Base-by-base conservation (phyloP, 106 monocot genomes). In the Chionographis japonica region DNA sequence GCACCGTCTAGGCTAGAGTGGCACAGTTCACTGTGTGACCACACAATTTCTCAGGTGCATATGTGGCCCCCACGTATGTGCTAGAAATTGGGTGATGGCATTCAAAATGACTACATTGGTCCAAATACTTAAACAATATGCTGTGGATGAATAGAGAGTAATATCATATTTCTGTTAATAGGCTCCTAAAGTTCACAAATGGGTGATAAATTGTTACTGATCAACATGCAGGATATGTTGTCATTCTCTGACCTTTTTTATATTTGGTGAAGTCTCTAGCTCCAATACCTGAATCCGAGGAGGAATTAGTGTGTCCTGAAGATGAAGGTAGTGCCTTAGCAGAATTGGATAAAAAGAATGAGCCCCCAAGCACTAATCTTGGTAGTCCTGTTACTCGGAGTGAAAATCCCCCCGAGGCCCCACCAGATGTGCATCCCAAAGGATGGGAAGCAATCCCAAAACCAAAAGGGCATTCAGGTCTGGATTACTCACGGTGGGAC, bases 401-500 rank as follows among this genome's bases (percentile, higher is more conserved):
- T 56, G 56, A 58, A 36, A 74, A 78, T 50, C 27, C 27, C 27
- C 54, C 8, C 12, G 54, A 77, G 43, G 6, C 62, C 71, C 14
- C 54, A 36, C 15, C 59, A 62, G 61, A 63, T 56, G 43, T 39
- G 43, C 58, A 53, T 65, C 20, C 79, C 14, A 78, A 73, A 74
- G 82, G 84, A 69, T 85, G 84, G 89, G 83, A 83, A 73, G 54
- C 85, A 63, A 86, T 95, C 16, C 77, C 82, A 19, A 92, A 92
- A 87, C 97, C 89, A 41, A 92, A 90, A 79, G 97, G 92, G 35
- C 92, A 97, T 69, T 87, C 86, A 51, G 75, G 83, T 27, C 78
- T 97, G 66, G 92, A 97, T 74, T 97, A 97, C 61, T 97, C 97
- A 0, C 76, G 87, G 46, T 97, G 97, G 97, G 97, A 97, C 61